Conservation (phyloP, 2,329 filamentous ascomycete species). For the Trichoderma koningiopsis region DNA sequence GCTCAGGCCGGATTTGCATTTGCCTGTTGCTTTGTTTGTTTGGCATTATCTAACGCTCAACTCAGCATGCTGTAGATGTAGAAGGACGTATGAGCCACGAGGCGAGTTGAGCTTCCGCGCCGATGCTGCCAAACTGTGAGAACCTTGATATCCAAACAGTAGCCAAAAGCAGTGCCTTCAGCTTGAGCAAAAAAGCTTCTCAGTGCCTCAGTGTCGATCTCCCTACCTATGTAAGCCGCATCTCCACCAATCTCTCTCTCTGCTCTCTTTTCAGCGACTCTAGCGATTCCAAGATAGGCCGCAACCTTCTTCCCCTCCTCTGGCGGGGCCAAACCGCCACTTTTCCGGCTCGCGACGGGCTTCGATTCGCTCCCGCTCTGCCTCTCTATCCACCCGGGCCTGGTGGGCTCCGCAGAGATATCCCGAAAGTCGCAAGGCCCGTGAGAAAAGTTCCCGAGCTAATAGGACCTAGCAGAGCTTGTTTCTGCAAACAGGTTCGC, state of each 20-base stretch:
- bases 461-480: conserved; percentile 11
- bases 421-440: not conserved
- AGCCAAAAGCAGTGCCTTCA: not conserved
- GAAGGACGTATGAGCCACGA: no score
- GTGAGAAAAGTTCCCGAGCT: not conserved
- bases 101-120: not conserved
- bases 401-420: not conserved
- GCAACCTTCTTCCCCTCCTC: not conserved
- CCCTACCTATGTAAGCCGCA: no score
- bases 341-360: not conserved
- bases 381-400: not conserved
- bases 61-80: no score
- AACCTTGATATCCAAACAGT: no score
- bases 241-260: no score
- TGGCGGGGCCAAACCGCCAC: not conserved
- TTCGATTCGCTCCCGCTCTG: not conserved
- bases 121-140: no score
- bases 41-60: no score
- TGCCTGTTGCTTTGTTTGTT: no score
- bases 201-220: not conserved
- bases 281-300: no score
- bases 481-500: conserved; percentile 9
- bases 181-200: not conserved
- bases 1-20: no score
- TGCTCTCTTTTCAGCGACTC: no score